A percentile compares a stretch with the other conserved stretches of the same genome.
phyloP scores from a whole-genome alignment of 2,329 filamentous ascomycete species.

The Basipetospora chlamydospora region DNA sequence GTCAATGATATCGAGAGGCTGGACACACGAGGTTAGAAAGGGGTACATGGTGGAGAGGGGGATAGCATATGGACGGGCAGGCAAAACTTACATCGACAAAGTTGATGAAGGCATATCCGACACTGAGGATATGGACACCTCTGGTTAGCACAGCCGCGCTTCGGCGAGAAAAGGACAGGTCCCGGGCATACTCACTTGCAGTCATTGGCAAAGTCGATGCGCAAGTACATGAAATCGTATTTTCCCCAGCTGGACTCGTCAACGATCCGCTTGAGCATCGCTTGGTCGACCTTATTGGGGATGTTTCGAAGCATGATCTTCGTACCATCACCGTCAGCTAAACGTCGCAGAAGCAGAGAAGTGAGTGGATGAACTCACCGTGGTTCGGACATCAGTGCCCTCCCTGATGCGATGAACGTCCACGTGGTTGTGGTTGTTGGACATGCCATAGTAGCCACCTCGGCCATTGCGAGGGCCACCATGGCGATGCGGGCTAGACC shows the following conservation, averaged over 20 bases:
- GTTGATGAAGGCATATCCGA: conserved; percentile 96
- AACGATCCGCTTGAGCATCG: conserved; percentile 63
- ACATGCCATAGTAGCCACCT: conserved; percentile 29
- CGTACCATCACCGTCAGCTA: too few species aligned
- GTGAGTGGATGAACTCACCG: conserved; percentile 31
- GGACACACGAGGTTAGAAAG: not conserved
- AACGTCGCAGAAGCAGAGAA: too few species aligned
- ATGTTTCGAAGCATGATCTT: conserved; percentile 93
- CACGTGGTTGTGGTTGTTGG: conserved; percentile 46
- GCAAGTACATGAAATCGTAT: conserved; percentile 90
- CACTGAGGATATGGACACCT: conserved; percentile 34
- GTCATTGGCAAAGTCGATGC: conserved; percentile 75
- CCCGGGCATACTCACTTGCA: conserved; percentile 54
- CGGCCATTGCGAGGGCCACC: conserved; percentile 31
- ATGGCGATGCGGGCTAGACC: too few species aligned
- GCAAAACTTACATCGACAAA: conserved; percentile 55
- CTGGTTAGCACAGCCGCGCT: conserved; percentile 4
- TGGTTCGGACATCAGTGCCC: conserved; percentile 61
- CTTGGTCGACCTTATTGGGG: conserved; percentile 73
- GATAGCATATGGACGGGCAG: not conserved
- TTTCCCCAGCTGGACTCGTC: conserved; percentile 66
- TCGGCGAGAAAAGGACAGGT: too few species aligned
- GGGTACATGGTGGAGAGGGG: too few species aligned
- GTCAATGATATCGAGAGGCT: conserved; percentile 61
- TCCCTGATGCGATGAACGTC: conserved; percentile 45